Percentiles rank a stretch among this genome's conserved stretches.
phyloP scores from a whole-genome alignment of 768 basidiomycete genomes.

The Leccinum barrowsii region DNA sequence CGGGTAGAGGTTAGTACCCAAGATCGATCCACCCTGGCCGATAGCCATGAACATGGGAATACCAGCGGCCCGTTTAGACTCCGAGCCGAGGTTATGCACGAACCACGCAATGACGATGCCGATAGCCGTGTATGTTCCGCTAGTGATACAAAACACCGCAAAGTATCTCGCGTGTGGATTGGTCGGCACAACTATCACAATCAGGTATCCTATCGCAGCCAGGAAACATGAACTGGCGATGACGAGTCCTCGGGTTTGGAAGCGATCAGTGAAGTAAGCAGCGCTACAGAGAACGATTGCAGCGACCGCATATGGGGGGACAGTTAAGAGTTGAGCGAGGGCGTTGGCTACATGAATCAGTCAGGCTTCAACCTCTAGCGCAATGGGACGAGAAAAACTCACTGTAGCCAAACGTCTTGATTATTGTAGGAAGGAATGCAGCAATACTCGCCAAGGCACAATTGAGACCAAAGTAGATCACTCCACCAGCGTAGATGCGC shows the following conservation, averaged over 20 bases:
- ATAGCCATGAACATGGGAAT: slow-evolving; percentile 80
- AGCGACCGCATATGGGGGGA: slow-evolving; percentile 79
- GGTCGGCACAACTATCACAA: slow-evolving; percentile 51
- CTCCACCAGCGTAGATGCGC: slow-evolving; percentile 64
- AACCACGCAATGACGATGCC: slow-evolving; percentile 78
- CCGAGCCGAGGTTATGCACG: slow-evolving; percentile 74
- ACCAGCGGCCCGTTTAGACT: slow-evolving; percentile 72
- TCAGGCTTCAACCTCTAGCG: neutral
- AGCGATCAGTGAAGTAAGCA: slow-evolving; percentile 61
- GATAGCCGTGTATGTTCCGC: slow-evolving; percentile 74
- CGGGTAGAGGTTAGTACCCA: slow-evolving; percentile 71
- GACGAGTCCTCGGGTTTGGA: slow-evolving; percentile 55
- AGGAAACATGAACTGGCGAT: slow-evolving; percentile 30
- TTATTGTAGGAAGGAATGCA: slow-evolving; percentile 82
- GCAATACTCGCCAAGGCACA: slow-evolving; percentile 75
- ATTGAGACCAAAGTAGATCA: slow-evolving; percentile 77
- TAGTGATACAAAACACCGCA: slow-evolving; percentile 72
- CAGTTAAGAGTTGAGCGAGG: slow-evolving; percentile 67
- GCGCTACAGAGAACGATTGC: slow-evolving; percentile 56
- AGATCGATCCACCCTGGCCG: slow-evolving; percentile 71
- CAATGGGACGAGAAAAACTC: slow-evolving; percentile 24
- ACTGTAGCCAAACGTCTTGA: slow-evolving; percentile 72
- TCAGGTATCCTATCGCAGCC: slow-evolving; percentile 48
- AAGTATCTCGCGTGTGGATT: slow-evolving; percentile 69
- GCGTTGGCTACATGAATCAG: neutral